Base-by-base conservation (phyloP, 768 basidiomycete species). In the Agrocybe pediades region DNA sequence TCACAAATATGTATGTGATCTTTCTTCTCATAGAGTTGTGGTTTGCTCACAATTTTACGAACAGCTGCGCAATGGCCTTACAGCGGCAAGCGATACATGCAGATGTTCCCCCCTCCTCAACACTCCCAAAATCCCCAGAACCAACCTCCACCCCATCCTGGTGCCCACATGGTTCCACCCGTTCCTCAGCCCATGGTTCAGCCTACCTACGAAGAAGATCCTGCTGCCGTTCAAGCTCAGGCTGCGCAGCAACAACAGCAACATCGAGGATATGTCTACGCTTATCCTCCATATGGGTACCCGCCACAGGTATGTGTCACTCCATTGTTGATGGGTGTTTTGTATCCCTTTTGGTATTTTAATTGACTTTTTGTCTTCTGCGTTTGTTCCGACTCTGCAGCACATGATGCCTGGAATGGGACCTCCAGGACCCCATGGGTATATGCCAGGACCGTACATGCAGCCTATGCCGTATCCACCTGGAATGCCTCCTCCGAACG, bases 371-470 rank as follows among this genome's bases (percentile, higher is more conserved):
- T 33, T 47, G 41, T 48, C 19, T 27, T 50, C 45, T 19, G 57
- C 19, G 30, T 53, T 51, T n/a, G n/a, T n/a, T n/a, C n/a, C n/a
- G n/a, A n/a, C n/a, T n/a, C n/a, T n/a, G n/a, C n/a, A 88, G 84
- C 90, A 81, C 51, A 91, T 92, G 83, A 91, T 92, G 87, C 86
- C 85, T 49, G 88, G 89, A 45, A 90, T 92, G 86, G 79, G 79
- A 8, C 88, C 90, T 24, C 87, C 87, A 46, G 82, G 78, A 24
- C 90, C 90, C 19, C 90, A 88, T 51, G 87, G 86, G 46, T 93
- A 89, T 68, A 90, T 92, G 72, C 87, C 85, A 53, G 79, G 78
- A 17, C 91, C 86, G 2, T 92, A 87, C 63, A 90, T 93, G 86
- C 90, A 87, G 67, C 88, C 79, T 41, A 92, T 94, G 85, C 86